phyloP scores from a whole-genome alignment of 257 asterid species.

The Penstemon davidsonii region DNA sequence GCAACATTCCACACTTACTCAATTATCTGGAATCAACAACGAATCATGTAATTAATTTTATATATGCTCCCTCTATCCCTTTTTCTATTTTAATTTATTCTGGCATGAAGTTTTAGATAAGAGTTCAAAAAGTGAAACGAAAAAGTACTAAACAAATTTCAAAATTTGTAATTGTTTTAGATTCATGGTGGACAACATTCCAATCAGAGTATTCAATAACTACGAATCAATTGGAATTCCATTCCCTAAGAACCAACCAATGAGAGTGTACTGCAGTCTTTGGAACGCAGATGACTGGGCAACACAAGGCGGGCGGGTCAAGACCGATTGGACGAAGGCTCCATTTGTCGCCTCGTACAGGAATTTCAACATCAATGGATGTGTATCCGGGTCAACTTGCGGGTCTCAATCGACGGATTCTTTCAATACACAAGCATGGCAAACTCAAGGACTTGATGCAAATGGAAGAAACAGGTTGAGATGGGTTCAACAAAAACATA shows the following conservation, averaged over 20 bases:
- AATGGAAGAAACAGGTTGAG: slow-evolving; percentile 37
- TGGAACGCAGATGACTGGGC: slow-evolving; percentile 79
- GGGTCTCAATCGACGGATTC: slow-evolving; percentile 31
- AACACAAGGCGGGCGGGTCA: slow-evolving; percentile 66
- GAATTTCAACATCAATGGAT: slow-evolving; percentile 38
- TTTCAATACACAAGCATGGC: slow-evolving; percentile 40
- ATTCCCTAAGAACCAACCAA: slow-evolving; percentile 52
- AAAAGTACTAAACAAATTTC: no score
- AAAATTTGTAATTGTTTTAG: slow-evolving; percentile 24
- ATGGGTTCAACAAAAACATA: slow-evolving; percentile 38
- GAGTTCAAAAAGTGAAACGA: no score
- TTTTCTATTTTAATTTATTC: no score
- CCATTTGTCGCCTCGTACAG: slow-evolving; percentile 52
- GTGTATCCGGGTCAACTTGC: slow-evolving; percentile 18
- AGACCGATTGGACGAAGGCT: slow-evolving; percentile 60
- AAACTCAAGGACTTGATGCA: slow-evolving; percentile 45
- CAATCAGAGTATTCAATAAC: slow-evolving; percentile 65
- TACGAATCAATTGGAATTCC: slow-evolving; percentile 40
- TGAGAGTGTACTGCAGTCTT: slow-evolving; percentile 52
- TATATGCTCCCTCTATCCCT: no score
- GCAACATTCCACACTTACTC: background rate
- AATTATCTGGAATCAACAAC: background rate
- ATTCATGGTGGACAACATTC: slow-evolving; percentile 55
- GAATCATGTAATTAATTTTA: background rate
- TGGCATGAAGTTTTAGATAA: no score